Conservation (phyloP, 1,139 yeast genomes). For the Chernovozyma sophiae-reginae region DNA sequence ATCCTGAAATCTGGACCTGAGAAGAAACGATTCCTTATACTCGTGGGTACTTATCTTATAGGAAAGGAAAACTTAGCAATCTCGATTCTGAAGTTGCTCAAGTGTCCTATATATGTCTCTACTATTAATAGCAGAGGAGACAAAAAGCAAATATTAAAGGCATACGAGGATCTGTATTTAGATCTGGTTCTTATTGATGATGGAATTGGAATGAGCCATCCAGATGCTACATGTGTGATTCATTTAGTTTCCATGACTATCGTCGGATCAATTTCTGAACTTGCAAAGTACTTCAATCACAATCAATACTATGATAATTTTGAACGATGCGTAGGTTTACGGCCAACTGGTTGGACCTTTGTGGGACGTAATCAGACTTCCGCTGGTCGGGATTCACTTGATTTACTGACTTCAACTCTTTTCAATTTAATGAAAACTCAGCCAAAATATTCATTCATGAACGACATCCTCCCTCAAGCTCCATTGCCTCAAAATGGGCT, state of each 20-base stretch:
- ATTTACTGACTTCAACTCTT: conserved; percentile 7
- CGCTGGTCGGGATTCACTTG: not conserved
- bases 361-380: conserved; percentile 9
- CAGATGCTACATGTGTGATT: conserved; percentile 51
- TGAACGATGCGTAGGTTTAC: conserved; percentile 57
- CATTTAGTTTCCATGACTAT: conserved; percentile 67
- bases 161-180: conserved; percentile 31
- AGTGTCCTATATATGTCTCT: conserved; percentile 48
- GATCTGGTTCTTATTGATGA: conserved; percentile 27
- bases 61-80: conserved; percentile 88
- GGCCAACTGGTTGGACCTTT: conserved; percentile 90
- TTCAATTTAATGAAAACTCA: conserved; percentile 15
- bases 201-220: conserved; percentile 28
- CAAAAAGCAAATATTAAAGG: conserved; percentile 38
- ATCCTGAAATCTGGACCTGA: not conserved
- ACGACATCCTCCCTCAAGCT: conserved; percentile 33
- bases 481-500: conserved; percentile 11
- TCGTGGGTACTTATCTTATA: conserved; percentile 87
- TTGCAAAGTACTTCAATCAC: conserved; percentile 48
- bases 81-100: conserved; percentile 54
- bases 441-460: conserved; percentile 23
- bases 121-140: conserved; percentile 47
- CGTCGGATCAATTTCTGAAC: conserved; percentile 31
- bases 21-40: conserved; percentile 48
- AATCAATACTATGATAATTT: conserved; percentile 43